A percentile compares a stretch with the other conserved stretches of the same genome.
Conservation (phyloP, 495 filamentous ascomycete genomes). For the Aspergillus sclerotioniger region DNA sequence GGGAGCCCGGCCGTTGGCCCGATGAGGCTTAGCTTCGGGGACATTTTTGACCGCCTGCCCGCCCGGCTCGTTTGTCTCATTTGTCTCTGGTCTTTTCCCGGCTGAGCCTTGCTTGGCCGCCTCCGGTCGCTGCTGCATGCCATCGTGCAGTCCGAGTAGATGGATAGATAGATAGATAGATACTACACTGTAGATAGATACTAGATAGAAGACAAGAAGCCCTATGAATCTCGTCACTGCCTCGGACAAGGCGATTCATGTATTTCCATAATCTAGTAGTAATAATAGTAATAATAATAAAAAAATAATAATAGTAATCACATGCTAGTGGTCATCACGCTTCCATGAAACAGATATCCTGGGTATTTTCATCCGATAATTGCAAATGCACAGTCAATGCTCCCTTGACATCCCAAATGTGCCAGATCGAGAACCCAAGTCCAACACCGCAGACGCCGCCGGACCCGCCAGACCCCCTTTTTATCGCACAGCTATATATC, state of each 20-base stretch:
- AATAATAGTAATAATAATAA: not conserved
- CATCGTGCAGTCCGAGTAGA: not conserved
- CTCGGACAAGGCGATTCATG: slow-evolving; percentile 15
- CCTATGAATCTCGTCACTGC: not conserved
- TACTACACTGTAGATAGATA: too few species aligned
- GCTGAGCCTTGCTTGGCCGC: too few species aligned
- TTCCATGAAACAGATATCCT: slow-evolving; percentile 32
- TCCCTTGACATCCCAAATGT: slow-evolving; percentile 16
- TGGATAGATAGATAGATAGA: too few species aligned
- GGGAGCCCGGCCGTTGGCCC: slow-evolving; percentile 22
- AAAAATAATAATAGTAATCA: not conserved
- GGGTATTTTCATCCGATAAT: slow-evolving; percentile 37
- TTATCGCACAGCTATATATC: slow-evolving; percentile 15
- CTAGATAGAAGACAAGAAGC: too few species aligned
- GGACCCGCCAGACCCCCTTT: slow-evolving; percentile 13
- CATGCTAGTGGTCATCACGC: slow-evolving; percentile 26
- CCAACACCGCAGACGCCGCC: slow-evolving; percentile 18
- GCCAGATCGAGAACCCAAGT: slow-evolving; percentile 4
- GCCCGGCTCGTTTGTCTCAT: not conserved
- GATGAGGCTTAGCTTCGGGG: slow-evolving; percentile 24
- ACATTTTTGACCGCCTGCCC: slow-evolving; percentile 28
- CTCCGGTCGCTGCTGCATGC: too few species aligned
- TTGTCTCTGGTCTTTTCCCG: too few species aligned
- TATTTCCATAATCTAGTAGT: slow-evolving; percentile 24
- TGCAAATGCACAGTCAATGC: slow-evolving; percentile 14